Evolutionary conservation across 306 rosid species (phyloP).

Genomic region (Elaeagnus macrophylla): DNA sequence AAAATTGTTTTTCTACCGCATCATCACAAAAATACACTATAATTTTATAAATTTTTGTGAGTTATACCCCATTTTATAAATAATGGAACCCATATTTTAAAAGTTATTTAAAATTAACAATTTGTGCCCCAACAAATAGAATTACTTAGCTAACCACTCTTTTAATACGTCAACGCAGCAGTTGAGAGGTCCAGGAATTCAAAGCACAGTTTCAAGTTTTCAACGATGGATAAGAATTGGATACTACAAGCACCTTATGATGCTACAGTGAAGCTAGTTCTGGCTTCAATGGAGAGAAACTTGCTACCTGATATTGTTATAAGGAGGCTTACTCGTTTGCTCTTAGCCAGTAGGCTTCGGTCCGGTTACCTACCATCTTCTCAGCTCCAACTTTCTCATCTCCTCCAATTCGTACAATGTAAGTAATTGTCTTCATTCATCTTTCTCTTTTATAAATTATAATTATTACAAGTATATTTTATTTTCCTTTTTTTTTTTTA

Average conservation of each 20-base stretch:
- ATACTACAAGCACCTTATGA: constrained; percentile 37
- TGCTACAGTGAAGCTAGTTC: constrained; percentile 36
- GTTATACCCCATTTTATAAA: no score
- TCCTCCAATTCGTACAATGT: constrained; percentile 55
- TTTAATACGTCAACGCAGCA: no score
- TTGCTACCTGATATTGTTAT: constrained; percentile 55
- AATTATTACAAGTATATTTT: background rate
- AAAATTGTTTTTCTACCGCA: no score
- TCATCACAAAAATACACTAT: no score
- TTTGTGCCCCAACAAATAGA: no score
- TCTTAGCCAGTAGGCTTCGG: constrained; percentile 66
- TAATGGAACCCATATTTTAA: no score
- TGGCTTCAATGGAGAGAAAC: constrained; percentile 54
- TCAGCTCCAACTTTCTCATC: constrained; percentile 55
- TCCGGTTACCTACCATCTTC: constrained; percentile 54
- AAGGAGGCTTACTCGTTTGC: constrained; percentile 54
- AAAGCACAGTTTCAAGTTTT: no score
- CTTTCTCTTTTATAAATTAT: background rate
- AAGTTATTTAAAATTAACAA: no score
- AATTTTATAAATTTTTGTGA: no score
- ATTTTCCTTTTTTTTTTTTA: no score
- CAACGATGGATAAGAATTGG: constrained; percentile 6
- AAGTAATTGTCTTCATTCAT: background rate
- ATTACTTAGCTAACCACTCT: no score
- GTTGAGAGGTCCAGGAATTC: no score